Evolutionary conservation across 371 early-diverging fungal genomes (phyloP), one percentile per base, ranked within the genome.

Genomic region (Nematocida sp.): DNA sequence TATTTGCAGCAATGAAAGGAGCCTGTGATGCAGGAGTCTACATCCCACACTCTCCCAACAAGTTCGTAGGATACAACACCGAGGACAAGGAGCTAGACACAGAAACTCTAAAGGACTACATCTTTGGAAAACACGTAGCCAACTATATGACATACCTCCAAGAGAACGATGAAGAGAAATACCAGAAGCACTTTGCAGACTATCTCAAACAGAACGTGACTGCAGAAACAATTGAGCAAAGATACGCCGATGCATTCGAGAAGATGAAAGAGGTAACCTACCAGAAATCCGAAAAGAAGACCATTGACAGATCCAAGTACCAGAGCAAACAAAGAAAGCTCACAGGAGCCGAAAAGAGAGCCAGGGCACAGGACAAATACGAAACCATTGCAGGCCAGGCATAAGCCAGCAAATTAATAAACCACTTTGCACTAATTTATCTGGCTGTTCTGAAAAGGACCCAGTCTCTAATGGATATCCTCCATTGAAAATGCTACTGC

Each of bases 1-100:
- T 96, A 83, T 99, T 96, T 81, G 94, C 89, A 83, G 96, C 92
- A 85, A 89, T 95, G 88, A 98, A 96, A 90, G 99, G 99, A 86
- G 96, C 96, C 80, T 92, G 91, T 82, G 99, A 98, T 87, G 96
- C 96, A 85, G 99, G 99, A 85, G 84, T 98, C 81, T 88, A 86
- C 84, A 87, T 98, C 79, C 99, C 99, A 81, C 95, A 98, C 91
- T 86, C 87, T 80, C 94, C 93, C 86, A 87, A 87, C 85, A 92
- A 94, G 83, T 95, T 99, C 90, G 92, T 91, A 79, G 99, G 96
- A 83, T 96, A 87, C 86, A 90, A 91, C 86, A 70, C 67, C 52
- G 85, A 88, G 61, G 88, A 87, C 80, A 92, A 94, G 88, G 83
- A 86, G 81, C 88, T 94, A 80, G 93, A 99, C 81, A 87, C 94